Evolutionary conservation across 2,329 filamentous ascomycete species (phyloP), one percentile per base, ranked within the genome.

Genomic region (Fusarium verrucosum): DNA sequence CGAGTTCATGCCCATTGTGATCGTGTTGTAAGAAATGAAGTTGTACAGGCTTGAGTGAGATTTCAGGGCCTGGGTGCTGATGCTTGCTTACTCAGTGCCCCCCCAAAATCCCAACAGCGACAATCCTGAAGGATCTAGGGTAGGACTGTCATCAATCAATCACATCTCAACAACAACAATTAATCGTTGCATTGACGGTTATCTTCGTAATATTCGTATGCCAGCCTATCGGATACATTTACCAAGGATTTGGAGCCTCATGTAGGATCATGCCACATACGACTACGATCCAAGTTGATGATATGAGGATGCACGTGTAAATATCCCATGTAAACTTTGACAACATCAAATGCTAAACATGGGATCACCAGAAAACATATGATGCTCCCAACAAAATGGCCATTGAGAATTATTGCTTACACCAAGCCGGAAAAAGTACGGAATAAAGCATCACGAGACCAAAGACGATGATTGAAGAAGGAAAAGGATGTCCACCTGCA

Each of bases 401-500:
- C 22, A 30, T 43, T 38, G 11, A n/a, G 46, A 26, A 46, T 55
- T 35, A 40, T 40, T n/a, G 10, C 37, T 17, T n/a, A 33, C 16
- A 49, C 35, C 35, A 50, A 14, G 13, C 36, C 50, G 17, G 25
- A 65, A 62, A 20, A 11, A 42, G n/a, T 3, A 35, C 45, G 50
- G 33, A 46, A 47, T 33, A 11, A 11, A 26, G 5, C 38, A 56
- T 46, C 47, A 58, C 28, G 25, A 52, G 38, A 66, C 28, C 19
- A 14, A 4, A 28, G 11, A 13, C 25, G 7, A 13, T 5, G 2
- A 22, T 38, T 17, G 20, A 65, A 36, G 20, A 38, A n/a, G 26
- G 58, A 50, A 36, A 59, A 37, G 35, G 36, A 65, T 63, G 13
- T 42, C 28, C 55, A 19, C 19, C n/a, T 22, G 37, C 19, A 58